Percentiles rank a stretch among this genome's conserved stretches.
phyloP scores from a whole-genome alignment of 805 yeast genomes.

The Huiozyma naganishii region DNA sequence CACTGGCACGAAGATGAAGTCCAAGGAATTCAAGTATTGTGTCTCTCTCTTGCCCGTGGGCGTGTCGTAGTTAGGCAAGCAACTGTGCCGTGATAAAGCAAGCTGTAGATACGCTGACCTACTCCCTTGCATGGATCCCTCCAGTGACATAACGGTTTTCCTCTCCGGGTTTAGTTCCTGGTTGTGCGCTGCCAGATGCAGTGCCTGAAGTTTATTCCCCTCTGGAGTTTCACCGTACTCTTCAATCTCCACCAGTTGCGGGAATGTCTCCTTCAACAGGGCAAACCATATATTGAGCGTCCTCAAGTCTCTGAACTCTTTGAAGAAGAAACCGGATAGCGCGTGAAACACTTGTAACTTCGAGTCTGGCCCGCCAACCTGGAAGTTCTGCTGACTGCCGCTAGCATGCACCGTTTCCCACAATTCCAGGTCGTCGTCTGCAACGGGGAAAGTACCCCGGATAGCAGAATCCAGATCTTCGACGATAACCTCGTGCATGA shows the following conservation, averaged over 20 bases:
- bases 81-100: slow-evolving; percentile 45
- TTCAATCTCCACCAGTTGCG: slow-evolving; percentile 52
- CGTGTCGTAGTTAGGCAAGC: slow-evolving; percentile 37
- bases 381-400: background rate
- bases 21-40: slow-evolving; percentile 44
- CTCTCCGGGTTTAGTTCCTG: slow-evolving; percentile 32
- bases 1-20: slow-evolving; percentile 71
- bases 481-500: slow-evolving; percentile 19
- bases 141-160: slow-evolving; percentile 65
- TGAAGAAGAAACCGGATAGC: slow-evolving; percentile 45
- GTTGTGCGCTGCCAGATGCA: slow-evolving; percentile 47
- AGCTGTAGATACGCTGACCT: slow-evolving; percentile 68
- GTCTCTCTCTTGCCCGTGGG: slow-evolving; percentile 29
- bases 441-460: slow-evolving; percentile 41
- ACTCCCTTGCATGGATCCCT: slow-evolving; percentile 84
- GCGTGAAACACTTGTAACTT: background rate
- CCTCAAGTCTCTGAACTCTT: slow-evolving; percentile 54
- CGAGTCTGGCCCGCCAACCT: background rate
- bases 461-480: slow-evolving; percentile 48
- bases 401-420: background rate
- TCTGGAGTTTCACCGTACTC: slow-evolving; percentile 68
- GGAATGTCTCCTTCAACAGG: slow-evolving; percentile 47
- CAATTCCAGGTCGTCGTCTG: background rate
- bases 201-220: slow-evolving; percentile 57
- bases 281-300: slow-evolving; percentile 68